phyloP scores from a whole-genome alignment of 257 asterid genomes.

The Mentha longifolia region DNA sequence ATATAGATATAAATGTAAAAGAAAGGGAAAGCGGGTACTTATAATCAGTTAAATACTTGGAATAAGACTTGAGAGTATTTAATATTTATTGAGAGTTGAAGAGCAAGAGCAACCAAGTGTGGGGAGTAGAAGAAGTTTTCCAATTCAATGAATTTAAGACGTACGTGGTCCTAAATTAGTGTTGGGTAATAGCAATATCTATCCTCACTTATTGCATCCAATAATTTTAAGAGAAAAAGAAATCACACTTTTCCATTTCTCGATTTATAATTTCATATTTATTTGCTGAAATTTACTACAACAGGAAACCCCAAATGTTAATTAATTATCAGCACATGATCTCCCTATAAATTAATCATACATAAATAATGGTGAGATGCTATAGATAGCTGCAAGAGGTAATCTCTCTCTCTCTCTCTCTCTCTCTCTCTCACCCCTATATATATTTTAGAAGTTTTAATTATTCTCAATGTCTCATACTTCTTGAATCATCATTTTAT shows the following conservation, averaged over 20 bases:
- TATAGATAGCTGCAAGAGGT: too few relatives aligned
- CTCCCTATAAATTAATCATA: neutral
- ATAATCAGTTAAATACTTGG: neutral
- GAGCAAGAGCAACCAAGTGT: conserved; percentile 1
- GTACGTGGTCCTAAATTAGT: conserved; percentile 30
- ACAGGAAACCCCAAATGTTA: neutral
- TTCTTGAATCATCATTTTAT: too few relatives aligned
- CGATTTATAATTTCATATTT: neutral
- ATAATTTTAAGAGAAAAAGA: neutral
- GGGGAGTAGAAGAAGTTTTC: conserved; percentile 14
- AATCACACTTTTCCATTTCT: neutral
- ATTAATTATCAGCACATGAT: conserved; percentile 1
- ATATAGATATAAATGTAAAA: too few relatives aligned
- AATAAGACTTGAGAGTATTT: neutral
- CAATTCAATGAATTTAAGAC: conserved; percentile 21
- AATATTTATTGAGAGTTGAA: conserved; percentile 17
- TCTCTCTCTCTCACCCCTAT: too few relatives aligned
- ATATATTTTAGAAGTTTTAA: too few relatives aligned
- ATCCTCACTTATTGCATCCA: neutral
- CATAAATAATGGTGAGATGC: neutral
- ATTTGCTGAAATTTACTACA: neutral
- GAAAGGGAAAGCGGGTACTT: too few relatives aligned
- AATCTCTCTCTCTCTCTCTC: neutral
- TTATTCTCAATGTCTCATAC: too few relatives aligned
- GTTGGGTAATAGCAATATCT: conserved; percentile 22